Conservation (phyloP, 164 flowering plant genomes). For the Chimonanthus praecox region DNA sequence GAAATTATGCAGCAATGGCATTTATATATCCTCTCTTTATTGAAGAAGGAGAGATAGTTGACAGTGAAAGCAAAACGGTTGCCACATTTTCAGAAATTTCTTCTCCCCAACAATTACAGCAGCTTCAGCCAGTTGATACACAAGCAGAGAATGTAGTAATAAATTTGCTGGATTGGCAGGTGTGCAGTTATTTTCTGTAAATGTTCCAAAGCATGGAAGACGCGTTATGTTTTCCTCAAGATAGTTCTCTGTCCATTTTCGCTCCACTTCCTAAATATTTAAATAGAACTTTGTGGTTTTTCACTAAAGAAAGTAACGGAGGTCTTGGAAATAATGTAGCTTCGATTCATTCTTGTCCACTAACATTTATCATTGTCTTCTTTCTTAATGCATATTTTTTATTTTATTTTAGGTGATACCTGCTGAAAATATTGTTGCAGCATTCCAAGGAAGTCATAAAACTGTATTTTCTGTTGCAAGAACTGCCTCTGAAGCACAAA, state of each 20-base stretch:
- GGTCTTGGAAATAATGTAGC: no score
- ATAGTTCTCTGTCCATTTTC: background rate
- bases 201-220: background rate
- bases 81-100: conserved; percentile 56
- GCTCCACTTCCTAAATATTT: background rate
- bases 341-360: no score
- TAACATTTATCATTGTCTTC: background rate
- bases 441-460: conserved; percentile 66
- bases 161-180: conserved; percentile 85
- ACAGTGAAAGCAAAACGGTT: conserved; percentile 39
- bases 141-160: conserved; percentile 48
- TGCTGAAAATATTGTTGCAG: conserved; percentile 90
- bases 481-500: conserved; percentile 58
- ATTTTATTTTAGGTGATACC: conserved; percentile 65
- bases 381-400: background rate
- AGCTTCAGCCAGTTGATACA: conserved; percentile 39
- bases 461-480: conserved; percentile 74
- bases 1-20: conserved; percentile 55
- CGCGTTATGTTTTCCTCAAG: background rate
- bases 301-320: no score
- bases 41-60: conserved; percentile 45
- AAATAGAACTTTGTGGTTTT: no score
- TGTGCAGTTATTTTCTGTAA: conserved; percentile 11
- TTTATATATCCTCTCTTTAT: conserved; percentile 59
- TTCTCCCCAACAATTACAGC: conserved; percentile 50